A percentile compares a stretch with the other conserved stretches of the same genome.
Conservation (phyloP, 2,329 filamentous ascomycete genomes). For the Penicillium aurantiogriseum region DNA sequence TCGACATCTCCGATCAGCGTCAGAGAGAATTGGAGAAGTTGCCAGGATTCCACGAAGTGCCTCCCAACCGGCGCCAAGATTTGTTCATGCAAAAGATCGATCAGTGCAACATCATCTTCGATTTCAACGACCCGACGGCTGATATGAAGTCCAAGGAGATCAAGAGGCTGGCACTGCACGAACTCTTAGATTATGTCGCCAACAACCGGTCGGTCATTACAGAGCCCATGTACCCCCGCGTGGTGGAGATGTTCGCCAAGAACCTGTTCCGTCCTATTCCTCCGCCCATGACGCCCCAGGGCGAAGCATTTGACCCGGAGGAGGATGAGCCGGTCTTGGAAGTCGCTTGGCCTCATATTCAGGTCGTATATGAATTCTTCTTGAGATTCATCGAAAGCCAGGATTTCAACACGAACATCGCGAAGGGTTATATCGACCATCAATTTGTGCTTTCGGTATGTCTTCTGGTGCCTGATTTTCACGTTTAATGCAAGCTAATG, state of each 20-base stretch:
- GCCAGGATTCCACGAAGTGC: constrained; percentile 95
- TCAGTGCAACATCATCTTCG: constrained; percentile 99
- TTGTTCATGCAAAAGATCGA: constrained; percentile 99
- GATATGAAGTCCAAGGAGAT: constrained; percentile 99
- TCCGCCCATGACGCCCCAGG: constrained; percentile 94
- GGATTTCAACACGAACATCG: constrained; percentile 99
- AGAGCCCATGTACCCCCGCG: constrained; percentile 96
- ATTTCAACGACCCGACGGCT: constrained; percentile 96
- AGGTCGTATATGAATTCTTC: constrained; percentile 99
- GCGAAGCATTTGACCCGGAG: constrained; percentile 96
- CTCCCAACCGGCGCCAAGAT: constrained; percentile 89
- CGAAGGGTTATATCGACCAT: constrained; percentile 98
- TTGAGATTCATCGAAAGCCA: constrained; percentile 98
- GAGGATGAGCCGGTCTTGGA: constrained; percentile 97
- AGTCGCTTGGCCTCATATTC: constrained; percentile 98
- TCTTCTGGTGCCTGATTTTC: not conserved
- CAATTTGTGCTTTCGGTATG: constrained; percentile 81
- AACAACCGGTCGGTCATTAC: constrained; percentile 99
- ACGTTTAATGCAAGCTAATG: constrained; percentile 11
- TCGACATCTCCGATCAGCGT: constrained; percentile 91
- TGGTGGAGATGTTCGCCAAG: constrained; percentile 99
- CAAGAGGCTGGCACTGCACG: constrained; percentile 92
- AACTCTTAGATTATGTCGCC: constrained; percentile 94
- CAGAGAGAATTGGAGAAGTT: constrained; percentile 92
- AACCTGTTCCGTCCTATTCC: constrained; percentile 97